These are phyloP conservation scores for Sutorius australiensis DNA, from an alignment of 768 basidiomycete species.

Conservation along the genomic window DNA sequence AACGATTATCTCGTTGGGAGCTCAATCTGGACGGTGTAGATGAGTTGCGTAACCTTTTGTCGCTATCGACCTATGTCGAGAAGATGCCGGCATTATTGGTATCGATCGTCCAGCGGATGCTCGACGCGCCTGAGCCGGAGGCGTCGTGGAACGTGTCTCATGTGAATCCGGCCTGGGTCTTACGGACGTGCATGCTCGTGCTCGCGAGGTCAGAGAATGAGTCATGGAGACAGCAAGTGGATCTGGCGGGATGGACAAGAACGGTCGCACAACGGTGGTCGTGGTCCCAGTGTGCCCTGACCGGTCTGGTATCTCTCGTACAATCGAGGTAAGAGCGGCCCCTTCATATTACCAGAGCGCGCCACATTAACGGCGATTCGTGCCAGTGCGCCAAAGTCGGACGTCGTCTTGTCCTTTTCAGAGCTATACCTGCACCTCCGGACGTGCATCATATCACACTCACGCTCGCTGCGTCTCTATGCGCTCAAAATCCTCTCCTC, in stretches of 20 bases:
- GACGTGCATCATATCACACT: slow-evolving; percentile 66
- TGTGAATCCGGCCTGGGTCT: slow-evolving; percentile 48
- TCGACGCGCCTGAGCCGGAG: slow-evolving; percentile 31
- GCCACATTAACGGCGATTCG: background rate
- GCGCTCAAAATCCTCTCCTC: slow-evolving; percentile 63
- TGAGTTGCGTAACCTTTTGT: slow-evolving; percentile 53
- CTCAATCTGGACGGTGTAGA: slow-evolving; percentile 40
- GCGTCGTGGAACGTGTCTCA: slow-evolving; percentile 32
- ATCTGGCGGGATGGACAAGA: slow-evolving; percentile 48
- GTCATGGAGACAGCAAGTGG: slow-evolving; percentile 47
- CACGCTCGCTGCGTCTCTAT: slow-evolving; percentile 57
- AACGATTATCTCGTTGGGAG: slow-evolving; percentile 41
- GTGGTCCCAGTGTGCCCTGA: slow-evolving; percentile 54
- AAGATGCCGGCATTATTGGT: slow-evolving; percentile 40
- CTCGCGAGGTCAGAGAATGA: slow-evolving; percentile 37
- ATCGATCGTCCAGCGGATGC: slow-evolving; percentile 40
- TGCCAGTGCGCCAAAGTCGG: slow-evolving; percentile 19
- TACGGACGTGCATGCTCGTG: slow-evolving; percentile 57
- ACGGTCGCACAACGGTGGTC: slow-evolving; percentile 49
- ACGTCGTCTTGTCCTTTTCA: slow-evolving; percentile 35
- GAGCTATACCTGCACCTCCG: slow-evolving; percentile 53
- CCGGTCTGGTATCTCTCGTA: slow-evolving; percentile 48
- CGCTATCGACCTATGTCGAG: slow-evolving; percentile 51
- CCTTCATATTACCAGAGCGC: background rate
- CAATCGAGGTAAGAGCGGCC: slow-evolving; percentile 40